phyloP scores from a whole-genome alignment of 2,329 filamentous ascomycete species.

The Fusarium nygamai region DNA sequence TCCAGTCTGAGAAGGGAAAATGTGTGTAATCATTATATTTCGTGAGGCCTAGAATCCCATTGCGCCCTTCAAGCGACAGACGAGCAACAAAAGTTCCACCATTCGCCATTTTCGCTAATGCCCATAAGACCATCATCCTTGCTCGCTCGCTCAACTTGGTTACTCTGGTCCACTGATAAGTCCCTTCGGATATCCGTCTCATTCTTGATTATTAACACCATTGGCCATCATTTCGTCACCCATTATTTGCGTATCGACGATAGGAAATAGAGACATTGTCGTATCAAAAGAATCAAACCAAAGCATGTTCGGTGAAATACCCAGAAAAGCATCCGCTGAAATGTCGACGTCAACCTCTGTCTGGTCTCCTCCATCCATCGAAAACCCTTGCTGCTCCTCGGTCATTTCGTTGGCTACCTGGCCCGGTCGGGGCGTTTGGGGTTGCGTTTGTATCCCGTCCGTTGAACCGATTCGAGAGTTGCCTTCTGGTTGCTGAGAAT shows the following conservation, averaged over 20 bases:
- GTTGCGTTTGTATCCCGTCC: neutral
- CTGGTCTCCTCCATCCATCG: slow-evolving; percentile 1
- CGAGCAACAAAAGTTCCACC: slow-evolving; percentile 1
- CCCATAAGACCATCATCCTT: neutral
- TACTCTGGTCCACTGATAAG: neutral
- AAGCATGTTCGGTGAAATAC: slow-evolving; percentile 40
- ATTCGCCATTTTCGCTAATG: neutral
- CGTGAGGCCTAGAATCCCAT: neutral
- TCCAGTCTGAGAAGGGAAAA: neutral
- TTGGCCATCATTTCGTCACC: neutral
- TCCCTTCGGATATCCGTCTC: neutral
- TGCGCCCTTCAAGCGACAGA: neutral
- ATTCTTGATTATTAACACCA: neutral
- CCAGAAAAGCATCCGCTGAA: slow-evolving; percentile 34
- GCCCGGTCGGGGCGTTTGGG: neutral
- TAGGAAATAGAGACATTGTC: slow-evolving; percentile 41
- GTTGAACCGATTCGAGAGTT: neutral
- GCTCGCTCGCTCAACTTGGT: neutral
- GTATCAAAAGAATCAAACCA: slow-evolving; percentile 43
- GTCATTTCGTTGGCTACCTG: neutral
- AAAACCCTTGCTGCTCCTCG: slow-evolving; percentile 2
- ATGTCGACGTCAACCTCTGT: slow-evolving; percentile 9
- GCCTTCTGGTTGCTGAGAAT: neutral
- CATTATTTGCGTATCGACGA: slow-evolving; percentile 38
- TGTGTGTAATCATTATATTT: neutral